A percentile compares a stretch with the other conserved stretches of the same genome.
Conservation (phyloP, 345 rosid species). For the Litchi chinensis region DNA sequence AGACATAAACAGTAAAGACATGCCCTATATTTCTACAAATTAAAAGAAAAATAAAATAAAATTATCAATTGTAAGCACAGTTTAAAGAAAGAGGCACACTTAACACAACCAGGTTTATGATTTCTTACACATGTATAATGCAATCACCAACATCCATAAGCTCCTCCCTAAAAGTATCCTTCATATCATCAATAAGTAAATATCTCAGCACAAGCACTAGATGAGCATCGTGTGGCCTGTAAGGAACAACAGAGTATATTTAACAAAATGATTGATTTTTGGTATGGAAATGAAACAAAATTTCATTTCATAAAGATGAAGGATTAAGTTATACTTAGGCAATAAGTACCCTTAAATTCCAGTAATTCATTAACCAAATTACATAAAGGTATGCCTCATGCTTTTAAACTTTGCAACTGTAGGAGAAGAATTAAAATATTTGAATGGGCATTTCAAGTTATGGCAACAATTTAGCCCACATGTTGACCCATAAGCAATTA, state of each 20-base stretch:
- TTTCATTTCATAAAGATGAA: neutral
- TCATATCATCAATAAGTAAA: too few relatives aligned
- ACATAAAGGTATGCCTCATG: neutral
- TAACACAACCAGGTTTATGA: neutral
- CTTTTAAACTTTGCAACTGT: neutral
- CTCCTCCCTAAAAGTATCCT: constrained; percentile 59
- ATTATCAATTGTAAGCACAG: neutral
- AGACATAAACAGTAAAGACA: neutral
- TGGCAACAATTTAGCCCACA: neutral
- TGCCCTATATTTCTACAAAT: constrained; percentile 6
- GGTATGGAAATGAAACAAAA: neutral
- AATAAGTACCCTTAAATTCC: neutral
- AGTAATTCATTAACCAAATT: neutral
- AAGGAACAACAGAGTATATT: constrained; percentile 26
- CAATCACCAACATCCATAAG: constrained; percentile 87
- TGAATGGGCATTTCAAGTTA: constrained; percentile 15
- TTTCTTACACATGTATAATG: constrained; percentile 82
- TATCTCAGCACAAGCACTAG: too few relatives aligned
- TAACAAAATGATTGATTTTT: constrained; percentile 7
- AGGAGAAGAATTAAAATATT: neutral
- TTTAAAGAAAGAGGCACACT: neutral
- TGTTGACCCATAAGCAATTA: neutral
- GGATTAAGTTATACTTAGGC: neutral
- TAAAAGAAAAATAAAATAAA: neutral
- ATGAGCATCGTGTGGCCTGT: constrained; percentile 87